Evolutionary conservation across 2,329 filamentous ascomycete species (phyloP).

Genomic region (Stachybotrys chlorohalonatus): DNA sequence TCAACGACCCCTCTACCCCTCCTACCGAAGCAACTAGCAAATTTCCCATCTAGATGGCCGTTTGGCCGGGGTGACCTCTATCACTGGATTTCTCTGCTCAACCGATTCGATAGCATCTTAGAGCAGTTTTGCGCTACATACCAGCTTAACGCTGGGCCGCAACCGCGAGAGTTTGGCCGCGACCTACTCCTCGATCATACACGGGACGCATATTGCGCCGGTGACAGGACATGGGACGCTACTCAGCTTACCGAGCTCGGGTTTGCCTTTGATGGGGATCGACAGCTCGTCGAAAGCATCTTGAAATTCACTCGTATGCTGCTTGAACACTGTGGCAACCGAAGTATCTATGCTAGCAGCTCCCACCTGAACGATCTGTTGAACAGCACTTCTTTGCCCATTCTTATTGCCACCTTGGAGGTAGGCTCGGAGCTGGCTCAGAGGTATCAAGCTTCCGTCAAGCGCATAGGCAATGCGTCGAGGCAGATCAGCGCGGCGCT

Average conservation of each 20-base stretch:
- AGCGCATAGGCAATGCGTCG: constrained; percentile 58
- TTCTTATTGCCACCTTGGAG: constrained; percentile 70
- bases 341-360: constrained; percentile 93
- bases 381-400: constrained; percentile 72
- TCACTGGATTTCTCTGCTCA: constrained; percentile 93
- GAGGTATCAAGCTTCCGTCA: constrained; percentile 83
- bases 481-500: constrained; percentile 63
- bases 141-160: constrained; percentile 69
- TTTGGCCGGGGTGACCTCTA: constrained; percentile 94
- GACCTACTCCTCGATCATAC: constrained; percentile 53
- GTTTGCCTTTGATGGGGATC: constrained; percentile 68
- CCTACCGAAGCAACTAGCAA: constrained; percentile 65
- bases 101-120: constrained; percentile 85
- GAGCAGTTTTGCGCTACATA: constrained; percentile 77
- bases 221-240: constrained; percentile 34
- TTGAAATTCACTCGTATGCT: constrained; percentile 81
- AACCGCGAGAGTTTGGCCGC: constrained; percentile 64
- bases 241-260: constrained; percentile 47
- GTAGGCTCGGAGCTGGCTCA: constrained; percentile 82
- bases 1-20: constrained; percentile 62
- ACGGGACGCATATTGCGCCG: constrained; percentile 40
- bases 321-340: constrained; percentile 90
- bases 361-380: constrained; percentile 80
- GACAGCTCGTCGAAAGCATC: constrained; percentile 68
- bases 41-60: constrained; percentile 85